Conservation (phyloP, 2,329 filamentous ascomycete species). For the Aspergillus latus region DNA sequence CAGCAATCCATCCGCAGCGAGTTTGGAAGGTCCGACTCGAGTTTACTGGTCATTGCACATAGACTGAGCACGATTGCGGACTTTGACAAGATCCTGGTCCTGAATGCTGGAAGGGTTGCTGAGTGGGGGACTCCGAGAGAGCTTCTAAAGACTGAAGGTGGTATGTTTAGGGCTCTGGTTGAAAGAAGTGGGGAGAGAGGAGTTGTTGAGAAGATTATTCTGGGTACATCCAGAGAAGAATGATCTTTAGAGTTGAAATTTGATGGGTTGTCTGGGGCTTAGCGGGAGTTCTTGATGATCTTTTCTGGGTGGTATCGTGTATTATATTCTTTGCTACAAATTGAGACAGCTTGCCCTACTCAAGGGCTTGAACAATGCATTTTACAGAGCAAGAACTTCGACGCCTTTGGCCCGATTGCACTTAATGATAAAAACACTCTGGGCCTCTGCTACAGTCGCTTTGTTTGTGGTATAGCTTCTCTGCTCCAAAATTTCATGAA, state of each 20-base stretch:
- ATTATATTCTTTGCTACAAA: too few species aligned
- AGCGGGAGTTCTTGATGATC: background rate
- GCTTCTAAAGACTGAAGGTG: slow-evolving; percentile 50
- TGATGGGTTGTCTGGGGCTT: background rate
- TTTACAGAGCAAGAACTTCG: background rate
- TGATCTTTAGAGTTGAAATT: background rate
- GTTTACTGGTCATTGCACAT: slow-evolving; percentile 64
- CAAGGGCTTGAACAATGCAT: background rate
- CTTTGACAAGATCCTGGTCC: slow-evolving; percentile 71
- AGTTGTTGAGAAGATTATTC: background rate
- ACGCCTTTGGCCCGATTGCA: too few species aligned
- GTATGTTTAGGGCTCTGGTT: background rate
- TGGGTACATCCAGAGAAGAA: background rate
- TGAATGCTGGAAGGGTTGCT: slow-evolving; percentile 65
- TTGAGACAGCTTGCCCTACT: too few species aligned
- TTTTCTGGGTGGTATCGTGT: too few species aligned
- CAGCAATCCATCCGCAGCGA: slow-evolving; percentile 71
- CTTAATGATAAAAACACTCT: too few species aligned
- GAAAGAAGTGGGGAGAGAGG: background rate
- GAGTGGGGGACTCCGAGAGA: slow-evolving; percentile 67
- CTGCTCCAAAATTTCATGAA: too few species aligned
- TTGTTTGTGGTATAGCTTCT: too few species aligned
- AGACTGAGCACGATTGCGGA: slow-evolving; percentile 63
- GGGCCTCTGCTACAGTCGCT: too few species aligned
- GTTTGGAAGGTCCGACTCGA: slow-evolving; percentile 58